These are phyloP conservation scores for Chlamydomonas sp. DNA, from an alignment of 139 green algal genomes.

Conservation along the genomic window DNA sequence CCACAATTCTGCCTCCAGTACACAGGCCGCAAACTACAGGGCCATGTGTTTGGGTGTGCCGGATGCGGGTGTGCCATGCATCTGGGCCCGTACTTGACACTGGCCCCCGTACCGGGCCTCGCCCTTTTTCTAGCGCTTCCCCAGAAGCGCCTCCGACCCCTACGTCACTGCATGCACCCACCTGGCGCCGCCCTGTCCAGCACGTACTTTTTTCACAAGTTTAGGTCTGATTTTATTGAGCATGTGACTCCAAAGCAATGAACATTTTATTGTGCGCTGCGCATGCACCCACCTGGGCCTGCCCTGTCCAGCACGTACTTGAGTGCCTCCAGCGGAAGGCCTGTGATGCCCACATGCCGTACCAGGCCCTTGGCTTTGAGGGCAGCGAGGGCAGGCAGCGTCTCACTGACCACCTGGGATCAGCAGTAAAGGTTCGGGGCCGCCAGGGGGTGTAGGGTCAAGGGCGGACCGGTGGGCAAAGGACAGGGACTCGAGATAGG, in stretches of 20 bases:
- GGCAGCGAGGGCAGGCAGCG: constrained; percentile 86
- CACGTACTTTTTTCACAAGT: constrained; percentile 56
- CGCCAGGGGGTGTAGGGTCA: constrained; percentile 91
- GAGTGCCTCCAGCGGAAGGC: constrained; percentile 88
- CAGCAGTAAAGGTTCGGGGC: constrained; percentile 64
- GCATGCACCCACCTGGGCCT: constrained; percentile 34
- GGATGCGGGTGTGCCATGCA: no score
- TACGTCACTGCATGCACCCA: background rate
- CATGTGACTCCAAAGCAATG: background rate
- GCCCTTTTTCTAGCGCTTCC: no score
- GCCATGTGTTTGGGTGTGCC: no score
- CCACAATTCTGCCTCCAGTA: no score
- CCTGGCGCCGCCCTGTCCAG: constrained; percentile 31
- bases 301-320: constrained; percentile 78
- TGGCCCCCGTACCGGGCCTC: no score
- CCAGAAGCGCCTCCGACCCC: no score
- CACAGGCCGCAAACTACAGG: no score
- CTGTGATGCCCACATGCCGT: constrained; percentile 90
- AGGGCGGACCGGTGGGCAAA: constrained; percentile 28
- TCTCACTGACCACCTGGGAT: constrained; percentile 84
- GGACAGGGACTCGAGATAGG: no score
- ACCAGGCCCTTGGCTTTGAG: constrained; percentile 87
- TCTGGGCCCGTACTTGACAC: no score
- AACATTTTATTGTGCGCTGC: no score
- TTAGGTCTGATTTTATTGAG: background rate